Evolutionary conservation across 1,284 basidiomycete genomes (phyloP).

Genomic region (Rhodotorula glutinis): DNA sequence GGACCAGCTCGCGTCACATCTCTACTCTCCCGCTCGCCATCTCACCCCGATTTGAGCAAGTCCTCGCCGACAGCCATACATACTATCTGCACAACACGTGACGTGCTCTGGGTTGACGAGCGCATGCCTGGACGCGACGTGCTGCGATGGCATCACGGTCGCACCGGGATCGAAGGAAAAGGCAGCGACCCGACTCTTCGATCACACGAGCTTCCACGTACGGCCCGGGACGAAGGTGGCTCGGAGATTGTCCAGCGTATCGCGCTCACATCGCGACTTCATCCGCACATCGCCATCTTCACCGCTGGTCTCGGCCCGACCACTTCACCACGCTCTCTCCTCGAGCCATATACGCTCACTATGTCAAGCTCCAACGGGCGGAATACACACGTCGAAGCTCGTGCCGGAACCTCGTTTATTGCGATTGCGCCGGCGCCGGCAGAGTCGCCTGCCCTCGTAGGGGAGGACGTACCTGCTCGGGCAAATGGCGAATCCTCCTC

Average conservation of each 20-base stretch:
- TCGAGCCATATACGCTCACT: slow-evolving; percentile 21
- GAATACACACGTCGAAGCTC: too few relatives aligned
- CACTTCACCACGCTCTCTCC: not conserved
- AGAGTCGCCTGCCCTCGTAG: too few relatives aligned
- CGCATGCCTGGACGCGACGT: slow-evolving; percentile 32
- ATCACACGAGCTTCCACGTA: slow-evolving; percentile 9
- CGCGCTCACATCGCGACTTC: slow-evolving; percentile 18
- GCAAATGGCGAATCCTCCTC: too few relatives aligned
- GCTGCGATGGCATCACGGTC: slow-evolving; percentile 22
- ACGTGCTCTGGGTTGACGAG: slow-evolving; percentile 30
- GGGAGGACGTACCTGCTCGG: too few relatives aligned
- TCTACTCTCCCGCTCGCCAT: not conserved
- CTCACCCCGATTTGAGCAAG: not conserved
- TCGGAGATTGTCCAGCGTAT: slow-evolving; percentile 7
- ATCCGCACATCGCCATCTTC: slow-evolving; percentile 8
- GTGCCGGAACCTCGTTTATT: too few relatives aligned
- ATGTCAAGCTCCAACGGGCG: too few relatives aligned
- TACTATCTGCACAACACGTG: slow-evolving; percentile 30
- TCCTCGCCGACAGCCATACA: not conserved
- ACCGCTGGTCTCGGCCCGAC: not conserved
- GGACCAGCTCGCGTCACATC: slow-evolving; percentile 4
- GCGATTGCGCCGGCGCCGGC: too few relatives aligned
- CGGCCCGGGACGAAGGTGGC: not conserved
- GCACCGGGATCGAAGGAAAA: slow-evolving; percentile 22
- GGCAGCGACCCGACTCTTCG: slow-evolving; percentile 22